Evolutionary conservation across 1,284 basidiomycete genomes (phyloP).

Genomic region (Cutaneotrichosporon mucoides): DNA sequence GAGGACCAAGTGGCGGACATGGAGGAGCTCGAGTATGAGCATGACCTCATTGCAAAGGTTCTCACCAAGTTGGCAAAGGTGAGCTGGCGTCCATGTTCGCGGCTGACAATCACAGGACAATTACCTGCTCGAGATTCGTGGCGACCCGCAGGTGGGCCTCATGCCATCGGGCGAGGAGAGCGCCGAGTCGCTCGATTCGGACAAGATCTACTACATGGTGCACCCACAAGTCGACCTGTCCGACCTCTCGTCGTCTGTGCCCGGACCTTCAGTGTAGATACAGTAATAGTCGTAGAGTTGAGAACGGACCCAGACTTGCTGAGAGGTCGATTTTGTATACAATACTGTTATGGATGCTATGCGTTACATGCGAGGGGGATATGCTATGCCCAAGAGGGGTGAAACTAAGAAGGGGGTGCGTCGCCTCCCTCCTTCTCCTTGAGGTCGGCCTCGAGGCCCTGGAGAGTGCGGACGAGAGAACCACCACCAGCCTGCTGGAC

Average conservation of each 20-base stretch:
- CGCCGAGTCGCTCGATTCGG: slow-evolving; percentile 21
- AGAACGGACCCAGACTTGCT: background rate
- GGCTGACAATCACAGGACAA: slow-evolving; percentile 60
- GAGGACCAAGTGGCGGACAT: slow-evolving; percentile 78
- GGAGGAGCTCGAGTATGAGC: slow-evolving; percentile 88
- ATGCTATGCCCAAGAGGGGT: slow-evolving; percentile 5
- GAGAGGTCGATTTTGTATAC: background rate
- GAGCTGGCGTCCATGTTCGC: no score
- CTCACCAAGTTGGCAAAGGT: slow-evolving; percentile 72
- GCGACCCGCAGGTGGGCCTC: slow-evolving; percentile 73
- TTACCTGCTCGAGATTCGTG: slow-evolving; percentile 75
- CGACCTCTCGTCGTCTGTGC: slow-evolving; percentile 44
- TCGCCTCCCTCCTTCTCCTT: slow-evolving; percentile 28
- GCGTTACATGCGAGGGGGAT: slow-evolving; percentile 17
- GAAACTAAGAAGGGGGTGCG: slow-evolving; percentile 7
- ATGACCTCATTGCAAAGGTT: slow-evolving; percentile 83
- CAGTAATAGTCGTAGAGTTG: background rate
- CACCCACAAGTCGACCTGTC: slow-evolving; percentile 49
- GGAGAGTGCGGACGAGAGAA: slow-evolving; percentile 44
- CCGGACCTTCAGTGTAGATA: background rate
- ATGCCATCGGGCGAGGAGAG: slow-evolving; percentile 53
- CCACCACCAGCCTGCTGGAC: slow-evolving; percentile 45
- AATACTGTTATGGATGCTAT: slow-evolving; percentile 16
- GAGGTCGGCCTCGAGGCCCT: slow-evolving; percentile 45
- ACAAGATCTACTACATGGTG: slow-evolving; percentile 48